Percentiles rank a stretch among this genome's conserved stretches.
These are phyloP conservation scores for Trichoderma arundinaceum DNA, from an alignment of 2,329 filamentous ascomycete genomes.

Conservation along the genomic window DNA sequence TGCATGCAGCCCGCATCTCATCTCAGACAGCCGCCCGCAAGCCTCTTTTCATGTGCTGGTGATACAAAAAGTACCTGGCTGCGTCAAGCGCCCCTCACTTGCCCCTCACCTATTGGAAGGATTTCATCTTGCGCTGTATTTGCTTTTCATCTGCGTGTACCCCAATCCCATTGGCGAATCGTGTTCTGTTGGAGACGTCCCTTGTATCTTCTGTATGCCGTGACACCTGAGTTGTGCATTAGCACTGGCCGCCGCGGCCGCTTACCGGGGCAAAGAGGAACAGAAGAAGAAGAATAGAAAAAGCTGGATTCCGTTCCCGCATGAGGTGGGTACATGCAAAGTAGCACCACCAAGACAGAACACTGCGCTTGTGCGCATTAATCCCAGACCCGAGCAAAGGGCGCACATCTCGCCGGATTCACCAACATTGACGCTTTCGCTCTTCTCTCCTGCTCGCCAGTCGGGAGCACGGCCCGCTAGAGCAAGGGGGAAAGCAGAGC, in stretches of 20 bases:
- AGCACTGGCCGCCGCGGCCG: background rate
- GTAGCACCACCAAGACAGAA: background rate
- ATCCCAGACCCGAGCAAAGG: no score
- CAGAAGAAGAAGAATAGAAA: background rate
- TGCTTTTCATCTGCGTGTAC: background rate
- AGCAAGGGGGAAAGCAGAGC: no score
- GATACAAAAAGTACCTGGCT: background rate
- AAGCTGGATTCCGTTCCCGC: background rate
- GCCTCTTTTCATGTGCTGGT: background rate
- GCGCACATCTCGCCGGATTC: no score
- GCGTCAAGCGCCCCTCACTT: conserved; percentile 13
- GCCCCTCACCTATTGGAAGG: conserved; percentile 3
- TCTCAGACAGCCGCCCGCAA: conserved; percentile 21
- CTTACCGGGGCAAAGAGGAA: background rate
- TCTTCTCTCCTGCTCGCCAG: no score
- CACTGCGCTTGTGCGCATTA: no score
- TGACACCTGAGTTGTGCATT: background rate
- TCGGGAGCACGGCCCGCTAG: no score
- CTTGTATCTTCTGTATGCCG: background rate
- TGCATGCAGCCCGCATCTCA: conserved; percentile 7
- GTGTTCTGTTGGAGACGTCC: background rate
- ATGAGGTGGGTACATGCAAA: background rate
- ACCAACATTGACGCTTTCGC: no score
- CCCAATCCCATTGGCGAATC: conserved; percentile 1
- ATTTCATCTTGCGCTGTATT: background rate